Conservation (phyloP, 805 yeast genomes). For the Saccharomycopsis sp. region DNA sequence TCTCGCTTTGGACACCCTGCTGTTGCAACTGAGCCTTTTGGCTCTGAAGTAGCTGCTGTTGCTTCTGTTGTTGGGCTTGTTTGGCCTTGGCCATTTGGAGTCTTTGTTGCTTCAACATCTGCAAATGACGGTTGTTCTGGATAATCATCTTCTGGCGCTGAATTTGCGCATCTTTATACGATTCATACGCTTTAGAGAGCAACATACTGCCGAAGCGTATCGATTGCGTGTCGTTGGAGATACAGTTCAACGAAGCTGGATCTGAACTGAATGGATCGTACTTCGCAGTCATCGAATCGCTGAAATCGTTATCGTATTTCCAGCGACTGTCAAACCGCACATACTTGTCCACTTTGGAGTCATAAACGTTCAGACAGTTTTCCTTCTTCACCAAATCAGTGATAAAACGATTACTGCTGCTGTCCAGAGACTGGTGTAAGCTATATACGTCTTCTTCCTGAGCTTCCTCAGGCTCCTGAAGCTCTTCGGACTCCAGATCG, state of each 20-base stretch:
- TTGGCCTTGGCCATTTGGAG: slow-evolving; percentile 19
- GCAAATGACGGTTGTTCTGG: slow-evolving; percentile 27
- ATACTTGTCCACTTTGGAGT: slow-evolving; percentile 38
- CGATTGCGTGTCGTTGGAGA: slow-evolving; percentile 79
- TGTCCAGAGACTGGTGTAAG: slow-evolving; percentile 22
- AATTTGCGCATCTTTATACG: slow-evolving; percentile 65
- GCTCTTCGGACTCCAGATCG: slow-evolving; percentile 29
- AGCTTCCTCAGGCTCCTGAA: slow-evolving; percentile 23
- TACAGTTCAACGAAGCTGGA: slow-evolving; percentile 77
- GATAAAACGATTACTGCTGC: slow-evolving; percentile 19
- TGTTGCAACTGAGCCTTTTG: slow-evolving; percentile 28
- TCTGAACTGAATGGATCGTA: slow-evolving; percentile 59
- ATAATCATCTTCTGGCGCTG: slow-evolving; percentile 50
- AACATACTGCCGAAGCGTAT: slow-evolving; percentile 91
- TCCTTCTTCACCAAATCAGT: slow-evolving; percentile 16
- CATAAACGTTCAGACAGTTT: slow-evolving; percentile 37
- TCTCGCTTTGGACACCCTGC: slow-evolving; percentile 26
- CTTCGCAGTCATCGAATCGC: slow-evolving; percentile 32
- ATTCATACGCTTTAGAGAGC: slow-evolving; percentile 77
- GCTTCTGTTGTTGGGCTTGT: slow-evolving; percentile 22
- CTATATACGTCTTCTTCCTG: slow-evolving; percentile 25
- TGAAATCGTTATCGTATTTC: slow-evolving; percentile 57
- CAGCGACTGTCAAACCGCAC: slow-evolving; percentile 54
- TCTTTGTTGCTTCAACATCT: slow-evolving; percentile 27
- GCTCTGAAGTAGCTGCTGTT: slow-evolving; percentile 29